Percentiles rank a stretch among this genome's conserved stretches.
Conservation (phyloP, 2,329 filamentous ascomycete genomes). For the Sordariomycetes sp. region DNA sequence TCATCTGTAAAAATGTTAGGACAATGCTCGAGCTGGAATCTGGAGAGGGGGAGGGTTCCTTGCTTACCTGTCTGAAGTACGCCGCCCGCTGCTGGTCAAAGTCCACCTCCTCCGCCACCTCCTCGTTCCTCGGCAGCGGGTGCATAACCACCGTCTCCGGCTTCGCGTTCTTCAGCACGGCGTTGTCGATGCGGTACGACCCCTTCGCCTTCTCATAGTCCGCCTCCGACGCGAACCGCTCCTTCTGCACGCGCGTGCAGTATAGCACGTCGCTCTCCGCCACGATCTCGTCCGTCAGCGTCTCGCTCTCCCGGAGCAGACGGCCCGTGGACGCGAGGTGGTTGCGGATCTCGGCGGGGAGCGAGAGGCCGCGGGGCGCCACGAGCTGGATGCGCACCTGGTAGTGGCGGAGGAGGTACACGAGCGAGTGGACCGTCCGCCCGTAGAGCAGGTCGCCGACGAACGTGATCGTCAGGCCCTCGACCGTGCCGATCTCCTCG, state of each 20-base stretch:
- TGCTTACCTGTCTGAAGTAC: slow-evolving; percentile 94
- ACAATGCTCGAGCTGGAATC: not conserved
- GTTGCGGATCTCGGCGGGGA: slow-evolving; percentile 66
- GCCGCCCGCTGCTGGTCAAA: slow-evolving; percentile 93
- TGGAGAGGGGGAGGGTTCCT: not conserved
- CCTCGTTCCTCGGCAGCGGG: slow-evolving; percentile 84
- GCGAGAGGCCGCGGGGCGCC: slow-evolving; percentile 64
- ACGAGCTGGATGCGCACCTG: slow-evolving; percentile 90
- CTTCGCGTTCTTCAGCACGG: slow-evolving; percentile 84
- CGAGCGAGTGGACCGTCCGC: slow-evolving; percentile 87
- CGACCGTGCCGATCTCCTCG: slow-evolving; percentile 91
- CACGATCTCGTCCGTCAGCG: slow-evolving; percentile 78
- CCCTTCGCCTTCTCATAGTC: slow-evolving; percentile 86
- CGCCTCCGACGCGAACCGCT: slow-evolving; percentile 73
- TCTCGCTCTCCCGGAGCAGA: slow-evolving; percentile 63
- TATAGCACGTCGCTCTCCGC: slow-evolving; percentile 85
- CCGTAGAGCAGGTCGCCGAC: slow-evolving; percentile 88
- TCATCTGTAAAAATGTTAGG: slow-evolving; percentile 61
- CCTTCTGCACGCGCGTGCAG: slow-evolving; percentile 93
- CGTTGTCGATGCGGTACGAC: slow-evolving; percentile 81
- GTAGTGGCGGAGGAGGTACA: slow-evolving; percentile 91
- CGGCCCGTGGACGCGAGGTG: slow-evolving; percentile 65
- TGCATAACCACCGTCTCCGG: slow-evolving; percentile 90
- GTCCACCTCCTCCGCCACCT: slow-evolving; percentile 92
- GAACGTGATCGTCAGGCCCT: slow-evolving; percentile 93